Evolutionary conservation across 208 protist genomes (phyloP), one percentile per base, ranked within the genome.

Genomic region (Leishmania arabica): DNA sequence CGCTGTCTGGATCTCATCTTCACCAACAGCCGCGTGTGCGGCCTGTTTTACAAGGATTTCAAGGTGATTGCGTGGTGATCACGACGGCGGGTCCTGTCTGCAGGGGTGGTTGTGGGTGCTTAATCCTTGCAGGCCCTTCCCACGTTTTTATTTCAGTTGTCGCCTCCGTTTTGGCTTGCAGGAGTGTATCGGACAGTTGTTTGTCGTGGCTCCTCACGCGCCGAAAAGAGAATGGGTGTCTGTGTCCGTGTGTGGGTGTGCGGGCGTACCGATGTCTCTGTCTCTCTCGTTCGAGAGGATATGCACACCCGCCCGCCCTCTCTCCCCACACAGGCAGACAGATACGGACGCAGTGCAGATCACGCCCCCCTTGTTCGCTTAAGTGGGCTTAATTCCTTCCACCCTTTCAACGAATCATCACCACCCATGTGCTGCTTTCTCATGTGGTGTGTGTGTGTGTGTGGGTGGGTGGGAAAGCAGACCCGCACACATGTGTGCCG

Each of bases 1-100:
- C 97, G 99, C 40, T 97, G 99, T 79, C 75, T 99, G 3, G 96
- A 99, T 72, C 95, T 99, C 21, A 96, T 99, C 66, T 97, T 97
- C 85, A 95, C 87, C 3, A 83, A 97, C 83, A 93, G 88, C 78
- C 80, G 75, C 31, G 89, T 84, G 47, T 93, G 95, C 85, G 92
- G 95, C 34, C 94, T 92, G 80, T 98, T 98, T 66, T 98, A 93
- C 79, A 98, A 98, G 86, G 93, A 98, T 74, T 98, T 92, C 78
- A 95, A 95, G 70, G 89, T 89, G 65, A 97, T 97, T 72, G 86
- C 89, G 1, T 98, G 93, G 95, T 97, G 90, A 86, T 8, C 11
- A 1, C 19, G 5, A n/a, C 4, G 6, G 19, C 24, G 53, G 9
- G 6, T 15, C 24, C 7, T 73, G 3, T 21, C 17, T 21, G 51